Conservation (phyloP, 2,329 filamentous ascomycete genomes). For the Apiospora rasikravindrae region DNA sequence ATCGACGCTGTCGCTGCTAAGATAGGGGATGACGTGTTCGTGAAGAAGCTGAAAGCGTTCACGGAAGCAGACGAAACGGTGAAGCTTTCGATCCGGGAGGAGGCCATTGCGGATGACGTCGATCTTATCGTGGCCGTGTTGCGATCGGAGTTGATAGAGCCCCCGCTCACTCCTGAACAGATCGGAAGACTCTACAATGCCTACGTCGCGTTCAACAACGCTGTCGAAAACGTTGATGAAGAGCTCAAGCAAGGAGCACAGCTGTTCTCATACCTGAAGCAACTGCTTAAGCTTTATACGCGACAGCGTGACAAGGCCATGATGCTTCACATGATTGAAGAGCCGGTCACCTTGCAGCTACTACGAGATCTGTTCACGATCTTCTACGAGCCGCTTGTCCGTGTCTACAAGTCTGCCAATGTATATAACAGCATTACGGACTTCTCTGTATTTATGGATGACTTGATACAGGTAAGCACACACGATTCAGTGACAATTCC, state of each 20-base stretch:
- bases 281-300: conserved; percentile 89
- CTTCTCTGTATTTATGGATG: conserved; percentile 90
- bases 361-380: conserved; percentile 97
- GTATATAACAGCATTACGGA: conserved; percentile 98
- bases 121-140: conserved; percentile 88
- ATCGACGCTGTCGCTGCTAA: conserved; percentile 80
- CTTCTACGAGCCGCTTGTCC: conserved; percentile 96
- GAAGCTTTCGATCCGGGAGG: conserved; percentile 75
- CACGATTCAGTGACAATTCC: conserved; percentile 21
- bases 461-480: conserved; percentile 76
- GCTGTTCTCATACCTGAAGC: conserved; percentile 93
- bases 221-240: conserved; percentile 87
- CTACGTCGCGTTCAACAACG: conserved; percentile 94
- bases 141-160: conserved; percentile 76
- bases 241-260: conserved; percentile 89
- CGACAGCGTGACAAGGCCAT: conserved; percentile 93
- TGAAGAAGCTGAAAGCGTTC: conserved; percentile 82
- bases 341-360: conserved; percentile 94
- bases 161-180: conserved; percentile 74
- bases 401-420: conserved; percentile 98
- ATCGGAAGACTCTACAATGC: conserved; percentile 89
- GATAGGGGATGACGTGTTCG: conserved; percentile 80
- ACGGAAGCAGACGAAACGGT: conserved; percentile 75
- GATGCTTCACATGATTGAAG: conserved; percentile 96
- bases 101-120: conserved; percentile 74